Conservation (phyloP, 129 eudicot genomes). For the Centrapalus pauciflorus region DNA sequence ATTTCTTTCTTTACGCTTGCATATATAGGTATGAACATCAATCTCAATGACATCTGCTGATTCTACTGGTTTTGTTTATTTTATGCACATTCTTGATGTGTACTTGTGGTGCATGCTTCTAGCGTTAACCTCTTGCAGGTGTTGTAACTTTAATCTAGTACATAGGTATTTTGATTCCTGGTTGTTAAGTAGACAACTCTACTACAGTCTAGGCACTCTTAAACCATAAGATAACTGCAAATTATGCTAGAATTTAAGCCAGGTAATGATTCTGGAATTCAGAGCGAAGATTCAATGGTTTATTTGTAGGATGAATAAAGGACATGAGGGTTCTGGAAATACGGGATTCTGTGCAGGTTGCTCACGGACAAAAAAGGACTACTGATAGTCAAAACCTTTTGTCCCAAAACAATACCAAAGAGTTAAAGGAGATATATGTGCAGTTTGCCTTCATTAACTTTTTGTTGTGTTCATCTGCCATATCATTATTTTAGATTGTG, state of each 20-base stretch:
- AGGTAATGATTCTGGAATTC: neutral
- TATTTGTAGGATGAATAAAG: conserved; percentile 5
- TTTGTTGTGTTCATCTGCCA: neutral
- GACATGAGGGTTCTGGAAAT: neutral
- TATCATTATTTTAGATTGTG: neutral
- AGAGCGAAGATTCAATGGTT: neutral
- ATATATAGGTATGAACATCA: conserved; percentile 62
- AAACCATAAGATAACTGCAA: neutral
- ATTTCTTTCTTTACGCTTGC: conserved; percentile 82
- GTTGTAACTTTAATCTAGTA: neutral
- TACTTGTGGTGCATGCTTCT: conserved; percentile 5
- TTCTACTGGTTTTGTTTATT: neutral
- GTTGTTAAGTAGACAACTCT: neutral
- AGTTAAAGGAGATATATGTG: neutral
- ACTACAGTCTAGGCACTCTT: neutral
- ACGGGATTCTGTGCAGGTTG: neutral
- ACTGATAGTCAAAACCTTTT: neutral
- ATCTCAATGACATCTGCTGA: conserved; percentile 11
- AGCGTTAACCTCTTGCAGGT: neutral
- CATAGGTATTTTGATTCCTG: neutral
- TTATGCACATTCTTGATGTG: neutral
- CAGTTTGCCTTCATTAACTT: neutral
- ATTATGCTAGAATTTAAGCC: neutral
- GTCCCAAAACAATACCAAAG: neutral
- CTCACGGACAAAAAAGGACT: too few relatives aligned